These are phyloP conservation scores for Ogataea pini DNA, from an alignment of 805 yeast species.

Conservation along the genomic window DNA sequence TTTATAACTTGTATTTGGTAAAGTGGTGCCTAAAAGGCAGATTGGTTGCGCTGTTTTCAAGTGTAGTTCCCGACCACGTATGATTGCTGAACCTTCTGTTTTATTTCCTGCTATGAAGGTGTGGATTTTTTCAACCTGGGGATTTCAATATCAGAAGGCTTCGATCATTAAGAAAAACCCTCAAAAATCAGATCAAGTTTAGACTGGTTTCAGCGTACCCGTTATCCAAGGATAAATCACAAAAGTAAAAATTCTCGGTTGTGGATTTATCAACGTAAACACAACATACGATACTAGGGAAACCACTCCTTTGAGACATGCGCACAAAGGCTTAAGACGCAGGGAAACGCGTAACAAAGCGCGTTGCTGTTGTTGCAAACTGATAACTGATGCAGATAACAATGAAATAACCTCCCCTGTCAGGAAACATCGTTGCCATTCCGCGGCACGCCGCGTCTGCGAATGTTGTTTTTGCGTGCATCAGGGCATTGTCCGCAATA, in stretches of 20 bases:
- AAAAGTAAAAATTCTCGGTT: conserved; percentile 4
- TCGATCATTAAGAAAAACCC: no score
- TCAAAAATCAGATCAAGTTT: conserved; percentile 4
- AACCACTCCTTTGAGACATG: conserved; percentile 4
- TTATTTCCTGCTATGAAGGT: background rate
- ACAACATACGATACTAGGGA: background rate
- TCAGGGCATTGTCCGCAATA: background rate
- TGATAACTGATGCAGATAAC: background rate
- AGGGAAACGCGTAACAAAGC: background rate
- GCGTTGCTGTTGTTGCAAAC: background rate
- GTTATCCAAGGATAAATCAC: background rate
- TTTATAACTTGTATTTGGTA: background rate
- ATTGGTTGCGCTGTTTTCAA: background rate
- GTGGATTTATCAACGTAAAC: background rate
- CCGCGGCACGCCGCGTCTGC: background rate
- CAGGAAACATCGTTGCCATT: background rate
- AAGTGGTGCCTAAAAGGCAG: background rate
- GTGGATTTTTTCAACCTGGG: background rate
- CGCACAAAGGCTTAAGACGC: background rate
- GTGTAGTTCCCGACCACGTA: background rate
- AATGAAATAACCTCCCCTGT: background rate
- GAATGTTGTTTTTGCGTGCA: background rate
- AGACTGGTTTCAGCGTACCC: conserved; percentile 3
- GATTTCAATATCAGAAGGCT: no score
- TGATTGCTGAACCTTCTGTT: background rate